Conservation (phyloP, 208 protist genomes). For the Leishmania martiniquensis region DNA sequence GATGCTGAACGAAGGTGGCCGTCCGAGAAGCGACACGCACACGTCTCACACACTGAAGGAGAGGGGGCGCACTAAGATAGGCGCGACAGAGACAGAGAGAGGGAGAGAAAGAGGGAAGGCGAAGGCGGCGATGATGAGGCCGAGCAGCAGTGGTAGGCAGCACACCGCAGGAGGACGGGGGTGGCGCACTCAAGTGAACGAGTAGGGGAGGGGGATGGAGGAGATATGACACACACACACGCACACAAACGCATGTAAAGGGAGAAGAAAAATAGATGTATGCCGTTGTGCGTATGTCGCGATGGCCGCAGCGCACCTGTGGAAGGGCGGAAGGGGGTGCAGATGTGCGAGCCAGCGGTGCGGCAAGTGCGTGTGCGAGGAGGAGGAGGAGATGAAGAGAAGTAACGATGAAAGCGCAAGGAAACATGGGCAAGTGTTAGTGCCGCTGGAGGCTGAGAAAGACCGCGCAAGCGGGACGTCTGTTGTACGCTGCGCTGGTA, state of each 20-base stretch:
- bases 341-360: neutral
- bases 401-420: neutral
- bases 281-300: no score
- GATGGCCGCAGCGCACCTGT: no score
- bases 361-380: neutral
- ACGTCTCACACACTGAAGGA: conserved; percentile 1
- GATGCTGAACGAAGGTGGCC: no score
- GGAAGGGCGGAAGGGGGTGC: no score
- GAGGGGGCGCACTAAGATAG: conserved; percentile 12
- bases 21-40: neutral
- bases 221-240: no score
- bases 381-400: neutral
- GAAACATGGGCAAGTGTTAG: neutral
- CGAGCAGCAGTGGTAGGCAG: no score
- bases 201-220: no score
- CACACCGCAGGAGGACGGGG: no score
- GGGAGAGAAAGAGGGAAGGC: conserved; percentile 9
- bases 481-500: neutral
- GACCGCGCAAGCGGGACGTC: neutral
- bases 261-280: no score
- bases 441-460: neutral
- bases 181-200: no score
- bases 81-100: conserved; percentile 4
- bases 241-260: no score
- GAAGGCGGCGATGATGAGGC: neutral